Evolutionary conservation across 75 land plant species (phyloP).

Genomic region (Selaginella tamariscina): DNA sequence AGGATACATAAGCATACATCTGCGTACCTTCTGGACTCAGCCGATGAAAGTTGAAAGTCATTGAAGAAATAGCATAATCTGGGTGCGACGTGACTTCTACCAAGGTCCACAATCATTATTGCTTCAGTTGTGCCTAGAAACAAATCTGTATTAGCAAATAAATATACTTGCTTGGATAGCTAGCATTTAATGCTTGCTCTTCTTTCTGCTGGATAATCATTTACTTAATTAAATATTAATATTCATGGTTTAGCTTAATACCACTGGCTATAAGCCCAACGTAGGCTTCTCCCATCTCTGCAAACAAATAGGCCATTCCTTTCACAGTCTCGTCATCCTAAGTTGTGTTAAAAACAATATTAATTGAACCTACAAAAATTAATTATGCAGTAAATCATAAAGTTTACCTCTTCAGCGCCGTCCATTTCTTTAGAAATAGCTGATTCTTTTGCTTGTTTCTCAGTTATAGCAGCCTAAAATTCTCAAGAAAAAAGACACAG

Average conservation of each 20-base stretch:
- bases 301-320: slow-evolving; percentile 93
- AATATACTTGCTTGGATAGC: too few species aligned
- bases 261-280: slow-evolving; percentile 94
- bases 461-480: not conserved
- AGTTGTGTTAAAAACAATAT: too few species aligned
- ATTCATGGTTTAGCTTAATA: too few species aligned
- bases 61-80: slow-evolving; percentile 83
- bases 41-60: slow-evolving; percentile 96
- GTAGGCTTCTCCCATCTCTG: slow-evolving; percentile 95
- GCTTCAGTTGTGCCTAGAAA: slow-evolving; percentile 72
- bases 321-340: slow-evolving; percentile 91
- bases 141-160: not conserved
- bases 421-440: not conserved
- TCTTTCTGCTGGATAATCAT: too few species aligned
- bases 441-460: not conserved
- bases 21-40: slow-evolving; percentile 57
- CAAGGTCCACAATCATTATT: slow-evolving; percentile 75
- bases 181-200: too few species aligned
- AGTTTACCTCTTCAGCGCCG: not conserved
- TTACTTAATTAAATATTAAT: too few species aligned
- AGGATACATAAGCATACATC: slow-evolving; percentile 8
- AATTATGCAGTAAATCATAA: not conserved
- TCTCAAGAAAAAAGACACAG: not conserved
- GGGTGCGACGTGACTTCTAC: slow-evolving; percentile 88
- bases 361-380: too few species aligned